Base-by-base conservation (phyloP, 768 basidiomycete species). In the Psilocybe azurescens region DNA sequence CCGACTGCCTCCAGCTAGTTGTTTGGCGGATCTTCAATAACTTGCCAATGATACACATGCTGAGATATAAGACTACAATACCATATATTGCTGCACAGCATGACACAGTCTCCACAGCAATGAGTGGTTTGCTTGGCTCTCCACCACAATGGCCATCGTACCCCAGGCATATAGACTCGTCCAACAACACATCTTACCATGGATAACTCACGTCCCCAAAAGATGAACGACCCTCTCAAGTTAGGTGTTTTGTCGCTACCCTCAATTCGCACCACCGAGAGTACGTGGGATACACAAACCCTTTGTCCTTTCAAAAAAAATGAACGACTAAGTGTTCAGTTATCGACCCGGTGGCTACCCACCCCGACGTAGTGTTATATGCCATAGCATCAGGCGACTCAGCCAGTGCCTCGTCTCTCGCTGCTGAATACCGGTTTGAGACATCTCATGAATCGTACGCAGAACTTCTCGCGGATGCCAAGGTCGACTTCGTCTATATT, bases 401-500 rank as follows among this genome's bases (percentile, higher is more conserved):
- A 1, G 53, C 56, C 73, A 52, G 70, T 78, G 88, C 85, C 4
- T 65, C 78, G 44, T 67, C 65, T 8, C 84, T 76, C 47, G 88
- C 89, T 2, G 79, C 78, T 65, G 81, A 83, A 67, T 74, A 87
- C 55, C 69, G 73, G 0, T 85, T 90, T 60, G 67, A 74, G 38
- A 86, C 79, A 65, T 78, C 76, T 18, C 88, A 83, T 61, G 77
- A 78, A 4, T 65, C 61, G n/a, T 71, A 69, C 61, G 67, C 70
- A 52, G 82, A 74, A 39, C 68, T 86, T 18, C 62, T 86, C 20
- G 72, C 78, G 48, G 83, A 85, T 49, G 78, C 74, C 8, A 77
- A 77, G 18, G 74, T 86, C 24, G 80, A 86, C 56, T 77, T 73
- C 3, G 72, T 86, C 38, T 85, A 87, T 66, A 85, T 82, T 51